A percentile compares a stretch with the other conserved stretches of the same genome.
Evolutionary conservation across 805 yeast species (phyloP).

Genomic region (Candida nitratophila): DNA sequence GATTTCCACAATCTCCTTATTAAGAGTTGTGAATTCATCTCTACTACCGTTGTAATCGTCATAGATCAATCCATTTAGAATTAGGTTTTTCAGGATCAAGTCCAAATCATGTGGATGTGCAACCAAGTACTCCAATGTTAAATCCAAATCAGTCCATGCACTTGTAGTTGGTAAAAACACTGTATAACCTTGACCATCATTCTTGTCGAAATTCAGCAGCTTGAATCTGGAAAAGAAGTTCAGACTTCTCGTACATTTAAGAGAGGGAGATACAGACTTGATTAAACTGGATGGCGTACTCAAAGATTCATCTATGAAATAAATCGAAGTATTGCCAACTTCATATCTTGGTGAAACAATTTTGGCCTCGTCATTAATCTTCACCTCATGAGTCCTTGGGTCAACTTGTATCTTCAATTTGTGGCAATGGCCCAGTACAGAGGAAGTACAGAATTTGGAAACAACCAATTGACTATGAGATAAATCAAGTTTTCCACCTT

Average conservation of each 20-base stretch:
- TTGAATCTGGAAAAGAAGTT: slow-evolving; percentile 45
- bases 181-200: slow-evolving; percentile 57
- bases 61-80: slow-evolving; percentile 60
- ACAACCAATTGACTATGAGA: slow-evolving; percentile 31
- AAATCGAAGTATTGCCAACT: slow-evolving; percentile 63
- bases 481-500: slow-evolving; percentile 33
- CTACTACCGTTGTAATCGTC: slow-evolving; percentile 42
- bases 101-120: slow-evolving; percentile 43
- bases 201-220: slow-evolving; percentile 42
- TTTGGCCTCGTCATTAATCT: slow-evolving; percentile 50
- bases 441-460: slow-evolving; percentile 47
- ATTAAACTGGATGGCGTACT: slow-evolving; percentile 59
- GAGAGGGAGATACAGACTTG: slow-evolving; percentile 55
- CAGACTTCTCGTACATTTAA: slow-evolving; percentile 60
- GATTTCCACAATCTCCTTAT: slow-evolving; percentile 1
- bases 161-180: slow-evolving; percentile 69
- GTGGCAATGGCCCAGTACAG: slow-evolving; percentile 62
- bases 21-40: slow-evolving; percentile 13
- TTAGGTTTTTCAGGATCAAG: slow-evolving; percentile 46
- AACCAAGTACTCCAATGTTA: slow-evolving; percentile 54
- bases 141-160: slow-evolving; percentile 61
- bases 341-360: slow-evolving; percentile 35
- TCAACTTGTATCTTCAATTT: slow-evolving; percentile 38
- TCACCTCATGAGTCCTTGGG: slow-evolving; percentile 16
- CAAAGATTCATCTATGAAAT: slow-evolving; percentile 53